Conservation (phyloP, 2,329 filamentous ascomycete genomes). For the Capronia epimyces region DNA sequence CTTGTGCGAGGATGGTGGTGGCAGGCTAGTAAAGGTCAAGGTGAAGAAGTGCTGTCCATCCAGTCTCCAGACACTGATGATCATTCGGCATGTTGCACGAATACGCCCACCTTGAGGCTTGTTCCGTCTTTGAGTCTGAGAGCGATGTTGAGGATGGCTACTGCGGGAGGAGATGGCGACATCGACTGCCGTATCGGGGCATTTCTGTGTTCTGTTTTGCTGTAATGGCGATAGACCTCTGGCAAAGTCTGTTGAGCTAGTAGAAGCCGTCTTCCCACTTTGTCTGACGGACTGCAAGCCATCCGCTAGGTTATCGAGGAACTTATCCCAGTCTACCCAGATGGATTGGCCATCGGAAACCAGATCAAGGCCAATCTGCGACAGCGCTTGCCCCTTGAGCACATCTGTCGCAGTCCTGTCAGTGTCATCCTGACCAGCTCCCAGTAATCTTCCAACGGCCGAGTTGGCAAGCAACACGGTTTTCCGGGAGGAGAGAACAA, state of each 20-base stretch:
- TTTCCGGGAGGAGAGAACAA: conserved; percentile 64
- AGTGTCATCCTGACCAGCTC: conserved; percentile 42
- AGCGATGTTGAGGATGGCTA: conserved; percentile 34
- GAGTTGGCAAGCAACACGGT: conserved; percentile 70
- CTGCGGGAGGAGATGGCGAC: conserved; percentile 57
- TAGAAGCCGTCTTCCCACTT: conserved; percentile 19
- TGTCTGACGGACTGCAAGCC: conserved; percentile 9
- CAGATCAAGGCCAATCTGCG: conserved; percentile 68
- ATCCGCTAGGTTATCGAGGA: conserved; percentile 49
- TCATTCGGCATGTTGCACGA: conserved; percentile 63
- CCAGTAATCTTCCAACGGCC: conserved; percentile 65
- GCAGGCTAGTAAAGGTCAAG: conserved; percentile 60
- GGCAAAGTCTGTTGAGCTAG: conserved; percentile 4
- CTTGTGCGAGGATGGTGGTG: conserved; percentile 43
- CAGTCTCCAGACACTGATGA: conserved; percentile 68
- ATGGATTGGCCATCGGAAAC: conserved; percentile 58
- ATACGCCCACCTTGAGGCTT: conserved; percentile 37
- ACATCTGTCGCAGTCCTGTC: conserved; percentile 49
- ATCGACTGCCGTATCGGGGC: conserved; percentile 59
- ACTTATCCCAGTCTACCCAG: conserved; percentile 49
- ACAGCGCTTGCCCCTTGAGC: conserved; percentile 60
- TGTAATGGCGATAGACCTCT: conserved; percentile 16
- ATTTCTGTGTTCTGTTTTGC: conserved; percentile 33
- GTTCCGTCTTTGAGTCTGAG: conserved; percentile 29
- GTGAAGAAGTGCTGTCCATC: conserved; percentile 65